These are phyloP conservation scores for Pilaira anomala DNA, from an alignment of 192 early-diverging fungal species.

Conservation along the genomic window DNA sequence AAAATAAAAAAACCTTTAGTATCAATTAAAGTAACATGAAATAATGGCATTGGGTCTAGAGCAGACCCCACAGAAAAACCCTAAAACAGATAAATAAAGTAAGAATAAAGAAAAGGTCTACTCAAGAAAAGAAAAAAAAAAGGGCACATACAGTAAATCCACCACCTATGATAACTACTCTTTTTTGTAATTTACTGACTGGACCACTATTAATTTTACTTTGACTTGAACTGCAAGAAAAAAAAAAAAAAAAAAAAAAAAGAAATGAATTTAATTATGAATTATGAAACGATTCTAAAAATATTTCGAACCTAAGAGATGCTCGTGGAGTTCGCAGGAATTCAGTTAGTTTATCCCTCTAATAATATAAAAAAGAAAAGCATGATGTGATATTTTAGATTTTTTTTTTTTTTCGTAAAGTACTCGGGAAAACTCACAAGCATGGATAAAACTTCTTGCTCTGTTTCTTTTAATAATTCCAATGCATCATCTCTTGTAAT, in stretches of 20 bases:
- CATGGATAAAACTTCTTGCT: conserved; percentile 9
- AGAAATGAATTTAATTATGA: background rate
- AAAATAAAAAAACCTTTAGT: conserved; percentile 42
- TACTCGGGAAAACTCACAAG: conserved; percentile 1
- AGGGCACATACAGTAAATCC: conserved; percentile 31
- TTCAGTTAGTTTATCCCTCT: conserved; percentile 13
- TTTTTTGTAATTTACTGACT: conserved; percentile 5
- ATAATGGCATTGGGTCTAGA: conserved; percentile 33
- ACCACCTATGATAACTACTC: conserved; percentile 35
- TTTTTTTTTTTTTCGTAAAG: background rate
- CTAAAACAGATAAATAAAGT: conserved; percentile 8
- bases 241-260: background rate
- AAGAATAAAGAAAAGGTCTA: background rate
- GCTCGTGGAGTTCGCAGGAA: conserved; percentile 7
- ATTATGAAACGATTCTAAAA: too few relatives aligned
- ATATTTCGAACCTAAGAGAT: background rate
- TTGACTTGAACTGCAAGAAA: background rate
- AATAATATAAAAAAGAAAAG: background rate
- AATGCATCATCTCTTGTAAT: conserved; percentile 1
- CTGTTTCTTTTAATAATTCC: conserved; percentile 5
- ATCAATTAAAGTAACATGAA: conserved; percentile 36
- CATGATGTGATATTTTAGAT: background rate
- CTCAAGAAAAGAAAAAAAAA: background rate
- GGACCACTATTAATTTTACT: background rate
- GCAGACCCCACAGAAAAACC: conserved; percentile 35